phyloP scores from a whole-genome alignment of 2,329 filamentous ascomycete species.

The Fusarium xyrophilum region DNA sequence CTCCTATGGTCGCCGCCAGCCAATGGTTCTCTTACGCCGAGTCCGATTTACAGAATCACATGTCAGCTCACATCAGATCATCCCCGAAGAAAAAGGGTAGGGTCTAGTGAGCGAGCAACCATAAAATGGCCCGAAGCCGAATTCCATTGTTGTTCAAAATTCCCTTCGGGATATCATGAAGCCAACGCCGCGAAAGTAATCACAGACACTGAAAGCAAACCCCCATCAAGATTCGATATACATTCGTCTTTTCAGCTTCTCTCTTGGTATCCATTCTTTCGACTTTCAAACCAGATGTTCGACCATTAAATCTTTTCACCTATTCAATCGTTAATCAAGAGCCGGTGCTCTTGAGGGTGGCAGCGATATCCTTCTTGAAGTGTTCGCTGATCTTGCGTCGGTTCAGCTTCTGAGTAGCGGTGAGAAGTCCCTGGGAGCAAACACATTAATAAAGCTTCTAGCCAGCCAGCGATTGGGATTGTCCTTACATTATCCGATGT shows the following conservation, averaged over 20 bases:
- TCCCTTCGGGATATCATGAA: constrained; percentile 35
- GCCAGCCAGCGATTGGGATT: not conserved
- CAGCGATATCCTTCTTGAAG: constrained; percentile 61
- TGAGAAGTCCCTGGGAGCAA: constrained; percentile 60
- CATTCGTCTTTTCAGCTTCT: constrained; percentile 3
- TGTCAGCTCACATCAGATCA: constrained; percentile 1
- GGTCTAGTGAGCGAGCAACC: constrained; percentile 12
- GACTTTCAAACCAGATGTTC: constrained; percentile 13
- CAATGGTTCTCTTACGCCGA: not conserved
- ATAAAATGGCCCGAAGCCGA: constrained; percentile 15
- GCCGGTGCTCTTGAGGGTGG: constrained; percentile 46
- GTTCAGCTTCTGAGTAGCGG: constrained; percentile 68
- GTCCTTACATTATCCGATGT: constrained; percentile 81
- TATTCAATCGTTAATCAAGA: constrained; percentile 20
- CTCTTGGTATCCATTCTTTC: constrained; percentile 37
- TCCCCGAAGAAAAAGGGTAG: not conserved
- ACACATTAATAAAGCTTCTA: constrained; percentile 29
- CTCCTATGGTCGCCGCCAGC: not conserved
- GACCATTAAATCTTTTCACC: constrained; percentile 4
- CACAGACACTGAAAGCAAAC: constrained; percentile 36
- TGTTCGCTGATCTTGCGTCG: constrained; percentile 58
- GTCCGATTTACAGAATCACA: not conserved
- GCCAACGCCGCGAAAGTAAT: constrained; percentile 40
- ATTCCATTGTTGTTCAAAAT: constrained; percentile 24
- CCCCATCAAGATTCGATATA: constrained; percentile 9